Percentiles rank a stretch among this genome's conserved stretches.
phyloP scores from a whole-genome alignment of 768 basidiomycete species.

The Amanita rimosa region DNA sequence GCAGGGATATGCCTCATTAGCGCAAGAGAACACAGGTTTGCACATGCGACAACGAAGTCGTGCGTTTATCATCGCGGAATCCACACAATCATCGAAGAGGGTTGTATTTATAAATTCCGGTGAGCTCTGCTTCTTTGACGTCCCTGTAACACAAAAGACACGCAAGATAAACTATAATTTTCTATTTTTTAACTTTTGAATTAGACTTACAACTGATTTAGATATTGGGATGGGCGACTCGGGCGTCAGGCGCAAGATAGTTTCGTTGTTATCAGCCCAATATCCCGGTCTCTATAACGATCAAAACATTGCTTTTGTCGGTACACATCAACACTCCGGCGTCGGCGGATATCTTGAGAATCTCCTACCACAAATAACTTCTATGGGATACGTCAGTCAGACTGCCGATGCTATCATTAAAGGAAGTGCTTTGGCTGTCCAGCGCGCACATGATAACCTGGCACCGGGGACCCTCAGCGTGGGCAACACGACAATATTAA shows the following conservation, averaged over 20 bases:
- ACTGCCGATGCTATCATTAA: slow-evolving; percentile 62
- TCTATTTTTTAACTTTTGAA: slow-evolving; percentile 19
- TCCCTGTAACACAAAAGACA: not conserved
- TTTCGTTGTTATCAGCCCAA: slow-evolving; percentile 39
- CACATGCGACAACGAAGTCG: slow-evolving; percentile 75
- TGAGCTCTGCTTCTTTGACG: slow-evolving; percentile 15
- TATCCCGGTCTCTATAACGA: slow-evolving; percentile 58
- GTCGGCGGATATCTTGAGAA: slow-evolving; percentile 76
- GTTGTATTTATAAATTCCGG: slow-evolving; percentile 72
- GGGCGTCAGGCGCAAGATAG: slow-evolving; percentile 60
- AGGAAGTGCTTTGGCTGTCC: slow-evolving; percentile 59
- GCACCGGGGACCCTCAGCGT: slow-evolving; percentile 46
- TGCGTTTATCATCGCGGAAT: slow-evolving; percentile 64
- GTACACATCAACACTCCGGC: slow-evolving; percentile 69
- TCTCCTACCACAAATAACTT: slow-evolving; percentile 65
- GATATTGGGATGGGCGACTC: slow-evolving; percentile 81
- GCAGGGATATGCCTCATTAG: slow-evolving; percentile 56
- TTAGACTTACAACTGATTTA: slow-evolving; percentile 11
- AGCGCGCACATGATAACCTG: slow-evolving; percentile 53
- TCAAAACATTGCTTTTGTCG: slow-evolving; percentile 64
- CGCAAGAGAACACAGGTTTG: slow-evolving; percentile 62
- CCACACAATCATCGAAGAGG: slow-evolving; percentile 40
- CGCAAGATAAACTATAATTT: slow-evolving; percentile 36
- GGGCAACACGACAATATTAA: slow-evolving; percentile 58
- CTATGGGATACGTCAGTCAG: slow-evolving; percentile 62